phyloP scores from a whole-genome alignment of 345 rosid genomes.

The Eucalyptus tenuipes region DNA sequence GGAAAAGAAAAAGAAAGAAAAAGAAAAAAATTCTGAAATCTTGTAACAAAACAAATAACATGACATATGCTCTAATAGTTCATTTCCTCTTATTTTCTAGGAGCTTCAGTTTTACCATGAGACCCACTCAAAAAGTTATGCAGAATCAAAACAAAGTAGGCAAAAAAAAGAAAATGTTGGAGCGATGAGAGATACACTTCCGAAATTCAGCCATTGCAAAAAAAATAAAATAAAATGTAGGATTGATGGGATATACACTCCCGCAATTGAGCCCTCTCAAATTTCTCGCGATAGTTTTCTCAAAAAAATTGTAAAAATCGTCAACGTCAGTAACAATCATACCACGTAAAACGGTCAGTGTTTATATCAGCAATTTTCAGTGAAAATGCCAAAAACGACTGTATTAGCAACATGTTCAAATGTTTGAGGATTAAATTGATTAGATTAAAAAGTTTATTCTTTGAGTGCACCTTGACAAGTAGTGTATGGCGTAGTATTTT shows the following conservation, averaged over 20 bases:
- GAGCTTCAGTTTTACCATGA: background rate
- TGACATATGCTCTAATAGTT: background rate
- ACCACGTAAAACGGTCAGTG: accelerated
- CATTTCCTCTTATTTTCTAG: background rate
- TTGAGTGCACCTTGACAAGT: too few species aligned
- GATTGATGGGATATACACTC: background rate
- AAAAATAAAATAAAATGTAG: background rate
- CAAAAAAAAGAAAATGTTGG: background rate
- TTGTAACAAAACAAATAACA: background rate
- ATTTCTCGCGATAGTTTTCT: background rate
- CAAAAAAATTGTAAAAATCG: background rate
- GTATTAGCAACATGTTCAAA: accelerated
- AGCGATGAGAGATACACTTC: background rate
- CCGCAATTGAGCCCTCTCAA: background rate
- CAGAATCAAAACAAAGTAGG: background rate
- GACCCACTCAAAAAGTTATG: accelerated
- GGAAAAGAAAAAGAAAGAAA: background rate
- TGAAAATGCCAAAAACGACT: background rate
- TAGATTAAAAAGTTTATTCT: too few species aligned
- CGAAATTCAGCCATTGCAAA: background rate
- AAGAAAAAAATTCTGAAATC: background rate
- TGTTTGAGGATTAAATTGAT: accelerated
- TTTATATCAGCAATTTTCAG: accelerated
- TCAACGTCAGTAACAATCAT: accelerated
- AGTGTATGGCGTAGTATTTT: too few species aligned